Evolutionary conservation across 2,329 filamentous ascomycete genomes (phyloP), one percentile per base, ranked within the genome.

Genomic region (Plectosphaerella plurivora): DNA sequence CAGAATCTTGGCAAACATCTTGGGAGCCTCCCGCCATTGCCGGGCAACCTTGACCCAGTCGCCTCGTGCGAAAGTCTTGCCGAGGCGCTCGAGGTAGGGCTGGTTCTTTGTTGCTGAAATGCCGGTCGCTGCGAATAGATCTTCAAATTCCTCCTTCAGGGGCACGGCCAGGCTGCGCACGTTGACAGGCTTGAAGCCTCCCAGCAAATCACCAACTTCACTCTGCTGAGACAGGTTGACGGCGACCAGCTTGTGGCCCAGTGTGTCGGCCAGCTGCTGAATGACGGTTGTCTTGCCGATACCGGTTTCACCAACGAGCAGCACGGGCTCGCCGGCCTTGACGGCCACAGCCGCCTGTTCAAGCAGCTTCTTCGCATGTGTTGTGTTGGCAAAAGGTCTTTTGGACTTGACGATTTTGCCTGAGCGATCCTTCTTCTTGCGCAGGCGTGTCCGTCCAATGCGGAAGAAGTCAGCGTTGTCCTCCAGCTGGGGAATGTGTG

Each of bases 151-250:
- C 60, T 97, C 94, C 61, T 96, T 91, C 63, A 99, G 73, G 0
- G 94, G 93, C 37, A 97, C 82, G 1, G 94, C 88, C 52, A 97
- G 77, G 55, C 86, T 95, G 59, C 93, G 85, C 42, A 94, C 83
- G 65, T 93, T 97, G 54, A 99, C 88, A 1, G 94, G 94, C 67
- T 99, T 99, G 74, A 96, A 97, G 0, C 94, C 94, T 61, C 94
- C 95, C 1, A 99, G 77, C 12, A 99, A 74, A 72, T 99, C 94
- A n/a, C 92, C 89, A 41, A 89, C 92, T 70, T 99, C 95, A 63
- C 92, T 97, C 67, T 99, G 95, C 66, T 99, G 95, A 0, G 94
- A 99, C 65, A 99, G 70, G 65, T 99, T 99, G 64, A 99, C 91
- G 3, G 92, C 90, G 0, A 91, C 88, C 12, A 99, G 80, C 61